Percentiles rank a stretch among this genome's conserved stretches.
These are phyloP conservation scores for Kodamaea sagamina DNA, from an alignment of 805 yeast genomes.

Conservation along the genomic window DNA sequence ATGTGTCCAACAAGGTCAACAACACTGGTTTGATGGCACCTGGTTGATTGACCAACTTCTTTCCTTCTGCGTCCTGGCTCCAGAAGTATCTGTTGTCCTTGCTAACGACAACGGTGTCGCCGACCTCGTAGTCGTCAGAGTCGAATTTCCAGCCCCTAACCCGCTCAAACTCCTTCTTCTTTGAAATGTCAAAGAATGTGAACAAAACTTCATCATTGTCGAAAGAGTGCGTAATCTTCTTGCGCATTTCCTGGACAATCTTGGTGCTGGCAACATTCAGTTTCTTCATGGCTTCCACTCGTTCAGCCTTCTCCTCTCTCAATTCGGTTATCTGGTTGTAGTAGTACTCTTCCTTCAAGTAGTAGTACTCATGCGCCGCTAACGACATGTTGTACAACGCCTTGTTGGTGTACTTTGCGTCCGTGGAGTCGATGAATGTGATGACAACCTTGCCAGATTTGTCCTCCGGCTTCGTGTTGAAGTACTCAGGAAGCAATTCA, in stretches of 20 bases:
- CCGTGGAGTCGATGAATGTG: conserved; percentile 46
- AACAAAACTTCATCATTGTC: conserved; percentile 44
- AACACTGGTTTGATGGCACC: conserved; percentile 37
- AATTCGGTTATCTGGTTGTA: conserved; percentile 31
- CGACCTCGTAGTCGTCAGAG: conserved; percentile 38
- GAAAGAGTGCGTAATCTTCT: conserved; percentile 51
- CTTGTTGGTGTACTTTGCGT: conserved; percentile 32
- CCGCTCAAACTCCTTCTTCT: conserved; percentile 30
- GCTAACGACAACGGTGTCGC: conserved; percentile 58
- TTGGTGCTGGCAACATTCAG: conserved; percentile 43
- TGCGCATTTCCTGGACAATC: conserved; percentile 50
- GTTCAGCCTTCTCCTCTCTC: conserved; percentile 41
- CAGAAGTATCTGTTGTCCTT: conserved; percentile 41
- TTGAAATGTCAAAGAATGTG: conserved; percentile 53
- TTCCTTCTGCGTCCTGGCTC: conserved; percentile 40
- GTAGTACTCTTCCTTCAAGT: conserved; percentile 43
- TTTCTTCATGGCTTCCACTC: conserved; percentile 47
- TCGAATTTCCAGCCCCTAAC: conserved; percentile 41
- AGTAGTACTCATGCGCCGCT: conserved; percentile 51
- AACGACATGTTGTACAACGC: conserved; percentile 43
- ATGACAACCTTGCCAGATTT: conserved; percentile 49
- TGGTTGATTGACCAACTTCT: conserved; percentile 35
- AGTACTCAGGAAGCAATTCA: conserved; percentile 34
- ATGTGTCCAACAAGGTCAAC: conserved; percentile 40
- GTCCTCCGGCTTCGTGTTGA: conserved; percentile 26